Percentiles rank a stretch among this genome's conserved stretches.
Evolutionary conservation across 2,329 filamentous ascomycete species (phyloP).

Genomic region (Colletotrichum gigasporum): DNA sequence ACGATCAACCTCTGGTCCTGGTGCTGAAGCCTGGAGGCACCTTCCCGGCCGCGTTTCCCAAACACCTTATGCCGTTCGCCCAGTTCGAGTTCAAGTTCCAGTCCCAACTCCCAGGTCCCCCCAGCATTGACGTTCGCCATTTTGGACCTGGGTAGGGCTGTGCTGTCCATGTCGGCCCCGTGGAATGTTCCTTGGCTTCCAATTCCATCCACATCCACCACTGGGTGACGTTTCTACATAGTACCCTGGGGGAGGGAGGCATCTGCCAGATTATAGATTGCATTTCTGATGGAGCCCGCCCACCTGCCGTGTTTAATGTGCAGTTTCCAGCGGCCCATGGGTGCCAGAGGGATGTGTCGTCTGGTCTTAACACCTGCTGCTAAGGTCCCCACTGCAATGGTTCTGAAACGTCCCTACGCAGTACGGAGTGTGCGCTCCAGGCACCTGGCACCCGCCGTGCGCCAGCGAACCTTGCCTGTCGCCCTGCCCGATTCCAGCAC

Average conservation of each 20-base stretch:
- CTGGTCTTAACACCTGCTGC: slow-evolving; percentile 6
- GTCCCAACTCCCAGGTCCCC: no score
- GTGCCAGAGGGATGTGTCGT: slow-evolving; percentile 4
- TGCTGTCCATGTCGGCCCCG: background rate
- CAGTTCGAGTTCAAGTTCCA: no score
- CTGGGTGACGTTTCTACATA: no score
- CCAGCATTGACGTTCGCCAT: no score
- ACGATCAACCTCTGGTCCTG: no score
- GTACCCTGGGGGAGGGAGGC: no score
- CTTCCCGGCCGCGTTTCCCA: no score
- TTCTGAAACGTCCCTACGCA: slow-evolving; percentile 28
- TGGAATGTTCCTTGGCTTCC: background rate
- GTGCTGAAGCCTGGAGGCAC: no score
- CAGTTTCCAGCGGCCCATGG: background rate
- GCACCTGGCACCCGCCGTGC: slow-evolving; percentile 16
- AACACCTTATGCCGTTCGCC: no score
- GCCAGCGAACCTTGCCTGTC: slow-evolving; percentile 20
- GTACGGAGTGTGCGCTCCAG: no score
- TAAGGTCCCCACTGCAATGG: slow-evolving; percentile 26
- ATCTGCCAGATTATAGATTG: background rate
- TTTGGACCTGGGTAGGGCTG: background rate
- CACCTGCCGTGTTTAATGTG: background rate
- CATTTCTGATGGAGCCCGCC: background rate
- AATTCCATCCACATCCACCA: no score
- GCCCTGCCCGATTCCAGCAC: slow-evolving; percentile 10